A percentile compares a stretch with the other conserved stretches of the same genome.
These are phyloP conservation scores for Verticillium isaacii DNA, from an alignment of 2,329 filamentous ascomycete species.

Conservation along the genomic window DNA sequence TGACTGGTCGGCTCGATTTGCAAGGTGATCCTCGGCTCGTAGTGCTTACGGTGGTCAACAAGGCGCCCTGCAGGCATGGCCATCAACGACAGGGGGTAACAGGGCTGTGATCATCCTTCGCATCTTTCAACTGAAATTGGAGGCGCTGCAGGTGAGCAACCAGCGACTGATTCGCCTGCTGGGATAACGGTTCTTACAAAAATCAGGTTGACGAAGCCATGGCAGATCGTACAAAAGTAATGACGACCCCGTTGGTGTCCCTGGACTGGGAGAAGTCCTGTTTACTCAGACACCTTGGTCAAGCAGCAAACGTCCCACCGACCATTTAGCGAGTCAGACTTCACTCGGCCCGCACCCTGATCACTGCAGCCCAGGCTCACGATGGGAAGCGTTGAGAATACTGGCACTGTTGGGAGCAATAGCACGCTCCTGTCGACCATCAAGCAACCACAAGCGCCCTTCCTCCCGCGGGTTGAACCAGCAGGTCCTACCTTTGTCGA, in stretches of 20 bases:
- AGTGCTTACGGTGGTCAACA: background rate
- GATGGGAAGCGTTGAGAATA: background rate
- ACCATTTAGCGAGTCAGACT: too few species aligned
- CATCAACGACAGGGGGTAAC: background rate
- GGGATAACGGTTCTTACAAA: background rate
- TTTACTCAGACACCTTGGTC: too few species aligned
- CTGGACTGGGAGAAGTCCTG: too few species aligned
- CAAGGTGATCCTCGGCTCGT: background rate
- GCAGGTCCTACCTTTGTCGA: constrained; percentile 34
- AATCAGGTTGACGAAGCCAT: background rate
- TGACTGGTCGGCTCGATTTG: background rate
- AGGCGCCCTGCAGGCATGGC: background rate
- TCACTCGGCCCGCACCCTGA: background rate
- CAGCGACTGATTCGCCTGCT: background rate
- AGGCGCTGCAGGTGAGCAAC: background rate
- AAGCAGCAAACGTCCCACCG: too few species aligned
- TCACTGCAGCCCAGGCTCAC: background rate
- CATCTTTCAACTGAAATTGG: background rate
- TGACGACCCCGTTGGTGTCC: background rate
- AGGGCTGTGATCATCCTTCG: background rate
- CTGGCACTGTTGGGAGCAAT: background rate
- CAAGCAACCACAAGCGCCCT: constrained; percentile 29
- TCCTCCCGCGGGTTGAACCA: constrained; percentile 22
- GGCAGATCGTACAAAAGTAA: background rate
- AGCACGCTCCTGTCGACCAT: background rate